Conservation (phyloP, 768 basidiomycete genomes). For the Lentinula guzmanii region DNA sequence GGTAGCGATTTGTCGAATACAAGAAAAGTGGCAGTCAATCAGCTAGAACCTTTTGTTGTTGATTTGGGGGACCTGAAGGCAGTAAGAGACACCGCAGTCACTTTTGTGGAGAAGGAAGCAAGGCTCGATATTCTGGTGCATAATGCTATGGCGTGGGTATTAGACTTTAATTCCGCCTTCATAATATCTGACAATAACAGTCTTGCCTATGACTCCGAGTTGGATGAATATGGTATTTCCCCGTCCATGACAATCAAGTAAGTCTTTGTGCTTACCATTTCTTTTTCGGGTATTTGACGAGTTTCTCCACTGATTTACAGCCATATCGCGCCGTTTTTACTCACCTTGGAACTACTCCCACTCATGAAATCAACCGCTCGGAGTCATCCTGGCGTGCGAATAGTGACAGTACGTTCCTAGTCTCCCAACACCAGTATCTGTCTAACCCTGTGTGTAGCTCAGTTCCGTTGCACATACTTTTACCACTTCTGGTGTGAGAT, state of each 20-base stretch:
- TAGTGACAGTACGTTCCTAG: background rate
- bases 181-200: background rate
- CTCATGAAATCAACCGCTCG: conserved; percentile 4
- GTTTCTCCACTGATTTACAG: background rate
- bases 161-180: background rate
- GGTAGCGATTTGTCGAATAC: background rate
- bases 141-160: background rate
- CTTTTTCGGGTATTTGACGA: too few relatives aligned
- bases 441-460: background rate
- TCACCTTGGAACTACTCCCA: conserved; percentile 5
- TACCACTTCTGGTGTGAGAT: background rate
- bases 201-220: background rate
- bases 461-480: background rate
- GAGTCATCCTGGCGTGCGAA: conserved; percentile 3
- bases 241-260: background rate
- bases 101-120: background rate
- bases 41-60: background rate
- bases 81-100: background rate
- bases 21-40: background rate
- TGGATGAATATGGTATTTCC: background rate
- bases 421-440: background rate
- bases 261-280: background rate
- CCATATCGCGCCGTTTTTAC: conserved; percentile 5
- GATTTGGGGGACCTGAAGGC: conserved; percentile 1
- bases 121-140: background rate